Conservation (phyloP, 306 rosid genomes). For the Glycine tomentella region DNA sequence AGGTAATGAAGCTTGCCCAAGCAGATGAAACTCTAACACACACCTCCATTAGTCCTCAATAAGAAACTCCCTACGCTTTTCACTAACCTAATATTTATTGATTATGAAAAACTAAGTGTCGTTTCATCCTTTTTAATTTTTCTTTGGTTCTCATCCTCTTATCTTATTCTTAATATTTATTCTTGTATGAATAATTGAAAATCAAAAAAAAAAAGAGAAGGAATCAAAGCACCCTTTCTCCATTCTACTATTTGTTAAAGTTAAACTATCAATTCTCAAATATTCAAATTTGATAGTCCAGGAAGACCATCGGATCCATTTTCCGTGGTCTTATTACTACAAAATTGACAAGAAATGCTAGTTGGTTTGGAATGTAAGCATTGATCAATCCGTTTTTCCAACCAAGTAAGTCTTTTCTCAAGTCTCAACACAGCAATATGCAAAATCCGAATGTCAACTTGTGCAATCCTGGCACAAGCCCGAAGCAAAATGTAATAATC, state of each 20-base stretch:
- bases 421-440: conserved; percentile 75
- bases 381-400: conserved; percentile 61
- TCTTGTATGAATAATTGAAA: neutral
- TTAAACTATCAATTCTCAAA: conserved; percentile 32
- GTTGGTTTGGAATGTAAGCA: conserved; percentile 62
- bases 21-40: too few species aligned
- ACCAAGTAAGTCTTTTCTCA: conserved; percentile 82
- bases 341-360: conserved; percentile 65
- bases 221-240: neutral
- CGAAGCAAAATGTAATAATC: conserved; percentile 91
- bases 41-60: too few species aligned
- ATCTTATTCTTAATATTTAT: too few species aligned
- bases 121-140: neutral
- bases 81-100: neutral
- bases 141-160: neutral
- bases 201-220: neutral
- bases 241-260: neutral
- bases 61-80: neutral
- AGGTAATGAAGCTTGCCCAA: too few species aligned
- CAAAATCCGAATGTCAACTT: conserved; percentile 75
- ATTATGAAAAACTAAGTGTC: neutral
- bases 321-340: conserved; percentile 50
- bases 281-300: conserved; percentile 48
- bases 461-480: conserved; percentile 74
- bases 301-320: conserved; percentile 40